Conservation (phyloP, 805 yeast genomes). For the Groenewaldozyma salmanticensis region DNA sequence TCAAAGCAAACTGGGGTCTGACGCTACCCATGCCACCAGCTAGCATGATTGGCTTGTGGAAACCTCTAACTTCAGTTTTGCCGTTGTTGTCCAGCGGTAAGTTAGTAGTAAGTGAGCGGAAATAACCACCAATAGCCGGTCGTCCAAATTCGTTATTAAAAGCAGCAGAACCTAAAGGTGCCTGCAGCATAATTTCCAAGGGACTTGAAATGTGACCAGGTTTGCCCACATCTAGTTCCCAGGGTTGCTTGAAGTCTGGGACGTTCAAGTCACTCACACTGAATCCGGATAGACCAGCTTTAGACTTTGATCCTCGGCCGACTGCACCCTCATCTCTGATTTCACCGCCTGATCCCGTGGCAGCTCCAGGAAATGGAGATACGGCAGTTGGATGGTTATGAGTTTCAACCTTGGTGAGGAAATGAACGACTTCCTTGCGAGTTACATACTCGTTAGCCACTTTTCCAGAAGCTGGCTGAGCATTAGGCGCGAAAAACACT, state of each 20-base stretch:
- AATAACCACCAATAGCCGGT: slow-evolving; percentile 94
- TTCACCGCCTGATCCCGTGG: slow-evolving; percentile 99
- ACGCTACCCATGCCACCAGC: slow-evolving; percentile 99
- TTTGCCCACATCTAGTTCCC: slow-evolving; percentile 88
- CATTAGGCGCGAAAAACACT: slow-evolving; percentile 69
- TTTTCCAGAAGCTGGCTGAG: slow-evolving; percentile 23
- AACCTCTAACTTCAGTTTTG: slow-evolving; percentile 76
- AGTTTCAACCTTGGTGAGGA: slow-evolving; percentile 92
- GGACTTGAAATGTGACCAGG: slow-evolving; percentile 91
- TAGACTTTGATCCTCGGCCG: slow-evolving; percentile 95
- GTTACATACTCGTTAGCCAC: slow-evolving; percentile 70
- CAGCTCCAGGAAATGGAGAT: slow-evolving; percentile 98
- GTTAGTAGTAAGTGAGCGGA: slow-evolving; percentile 83
- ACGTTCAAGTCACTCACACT: slow-evolving; percentile 84
- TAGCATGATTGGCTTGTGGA: slow-evolving; percentile 97
- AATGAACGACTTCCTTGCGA: slow-evolving; percentile 69
- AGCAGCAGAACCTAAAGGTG: slow-evolving; percentile 96
- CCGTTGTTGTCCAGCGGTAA: slow-evolving; percentile 50
- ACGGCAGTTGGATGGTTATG: slow-evolving; percentile 99
- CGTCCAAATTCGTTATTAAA: slow-evolving; percentile 98
- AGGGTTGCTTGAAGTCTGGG: slow-evolving; percentile 80
- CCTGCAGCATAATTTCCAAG: slow-evolving; percentile 90
- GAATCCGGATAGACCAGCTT: slow-evolving; percentile 93
- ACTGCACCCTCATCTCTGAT: slow-evolving; percentile 99
- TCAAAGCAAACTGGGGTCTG: slow-evolving; percentile 85